Evolutionary conservation across 352 stramenopile species (phyloP).

Genomic region (Plasmopara muralis): DNA sequence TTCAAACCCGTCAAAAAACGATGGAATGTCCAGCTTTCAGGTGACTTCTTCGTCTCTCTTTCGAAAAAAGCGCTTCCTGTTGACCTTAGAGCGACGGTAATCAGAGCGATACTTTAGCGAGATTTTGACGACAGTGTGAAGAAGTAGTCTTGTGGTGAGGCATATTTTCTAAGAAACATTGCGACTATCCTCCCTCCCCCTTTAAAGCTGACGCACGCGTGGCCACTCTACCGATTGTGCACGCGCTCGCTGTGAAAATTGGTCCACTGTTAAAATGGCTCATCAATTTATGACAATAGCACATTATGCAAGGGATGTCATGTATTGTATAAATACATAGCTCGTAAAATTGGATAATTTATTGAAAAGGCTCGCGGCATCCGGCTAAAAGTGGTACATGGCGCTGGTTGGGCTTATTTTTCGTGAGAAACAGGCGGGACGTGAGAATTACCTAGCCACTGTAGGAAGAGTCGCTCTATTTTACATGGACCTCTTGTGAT

Average conservation of each 20-base stretch:
- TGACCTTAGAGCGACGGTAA: background rate
- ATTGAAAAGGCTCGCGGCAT: background rate
- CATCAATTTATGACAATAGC: background rate
- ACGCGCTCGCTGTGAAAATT: background rate
- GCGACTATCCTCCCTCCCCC: background rate
- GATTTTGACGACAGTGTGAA: background rate
- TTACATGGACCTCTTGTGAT: background rate
- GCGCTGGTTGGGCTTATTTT: constrained; percentile 16
- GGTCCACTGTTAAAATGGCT: background rate
- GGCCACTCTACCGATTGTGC: background rate
- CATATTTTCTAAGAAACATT: background rate
- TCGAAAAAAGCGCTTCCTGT: background rate
- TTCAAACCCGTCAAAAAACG: background rate
- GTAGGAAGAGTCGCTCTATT: background rate
- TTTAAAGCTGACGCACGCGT: background rate
- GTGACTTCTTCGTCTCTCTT: background rate
- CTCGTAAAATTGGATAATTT: background rate
- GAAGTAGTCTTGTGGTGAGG: background rate
- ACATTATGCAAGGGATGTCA: background rate
- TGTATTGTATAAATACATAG: background rate
- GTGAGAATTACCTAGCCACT: constrained; percentile 1
- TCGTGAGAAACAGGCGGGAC: constrained; percentile 14
- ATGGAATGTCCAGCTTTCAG: background rate
- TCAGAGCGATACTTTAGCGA: background rate
- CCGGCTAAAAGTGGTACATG: constrained; percentile 18